Conservation (phyloP, 1,284 basidiomycete genomes). For the Neotropicomus parvogracilis region DNA sequence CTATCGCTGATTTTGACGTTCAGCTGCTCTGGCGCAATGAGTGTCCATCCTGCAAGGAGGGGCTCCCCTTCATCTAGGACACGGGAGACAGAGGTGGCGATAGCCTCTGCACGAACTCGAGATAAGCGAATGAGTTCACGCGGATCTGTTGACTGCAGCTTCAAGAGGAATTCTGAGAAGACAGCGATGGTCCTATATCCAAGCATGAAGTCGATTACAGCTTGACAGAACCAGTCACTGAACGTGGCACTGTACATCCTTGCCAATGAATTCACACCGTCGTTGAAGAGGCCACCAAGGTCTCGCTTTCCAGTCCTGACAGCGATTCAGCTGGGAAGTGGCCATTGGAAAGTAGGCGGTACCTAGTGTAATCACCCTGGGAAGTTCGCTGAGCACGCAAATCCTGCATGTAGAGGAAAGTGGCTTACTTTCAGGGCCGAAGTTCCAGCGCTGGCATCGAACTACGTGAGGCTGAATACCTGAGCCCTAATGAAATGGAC, state of each 20-base stretch:
- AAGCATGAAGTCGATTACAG: slow-evolving; percentile 88
- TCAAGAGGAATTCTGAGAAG: slow-evolving; percentile 88
- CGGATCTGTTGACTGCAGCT: slow-evolving; percentile 85
- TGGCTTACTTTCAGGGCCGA: slow-evolving; percentile 78
- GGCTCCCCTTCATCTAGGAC: slow-evolving; percentile 81
- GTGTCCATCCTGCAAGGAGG: slow-evolving; percentile 84
- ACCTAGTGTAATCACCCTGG: slow-evolving; percentile 91
- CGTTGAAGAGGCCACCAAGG: slow-evolving; percentile 85
- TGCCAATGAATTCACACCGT: slow-evolving; percentile 88
- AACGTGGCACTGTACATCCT: slow-evolving; percentile 85
- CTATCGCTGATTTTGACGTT: slow-evolving; percentile 69
- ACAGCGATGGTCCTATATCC: slow-evolving; percentile 82
- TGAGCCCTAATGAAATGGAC: slow-evolving; percentile 29
- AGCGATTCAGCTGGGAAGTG: slow-evolving; percentile 10
- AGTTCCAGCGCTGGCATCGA: slow-evolving; percentile 66
- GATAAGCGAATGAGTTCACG: slow-evolving; percentile 84
- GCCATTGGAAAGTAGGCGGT: neutral
- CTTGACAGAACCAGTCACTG: slow-evolving; percentile 95
- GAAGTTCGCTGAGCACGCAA: slow-evolving; percentile 9
- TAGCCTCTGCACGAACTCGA: slow-evolving; percentile 84
- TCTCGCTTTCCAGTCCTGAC: slow-evolving; percentile 89
- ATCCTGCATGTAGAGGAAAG: neutral
- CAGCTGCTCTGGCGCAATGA: slow-evolving; percentile 80
- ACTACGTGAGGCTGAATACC: slow-evolving; percentile 10
- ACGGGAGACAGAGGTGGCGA: slow-evolving; percentile 80